Evolutionary conservation across 1,139 yeast genomes (phyloP), one percentile per base, ranked within the genome.

Genomic region (Hansenula sp.): DNA sequence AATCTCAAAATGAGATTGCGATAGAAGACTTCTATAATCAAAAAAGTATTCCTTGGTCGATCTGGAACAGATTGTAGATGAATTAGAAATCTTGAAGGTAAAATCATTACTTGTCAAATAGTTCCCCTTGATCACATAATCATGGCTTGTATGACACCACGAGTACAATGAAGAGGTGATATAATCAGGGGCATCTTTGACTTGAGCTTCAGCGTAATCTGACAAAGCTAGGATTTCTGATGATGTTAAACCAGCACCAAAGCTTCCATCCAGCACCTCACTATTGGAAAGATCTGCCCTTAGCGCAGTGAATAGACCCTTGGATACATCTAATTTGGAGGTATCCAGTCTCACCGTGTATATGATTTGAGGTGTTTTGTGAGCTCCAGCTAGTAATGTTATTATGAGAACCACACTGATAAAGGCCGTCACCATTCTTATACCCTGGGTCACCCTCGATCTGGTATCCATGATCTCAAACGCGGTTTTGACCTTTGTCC

Each of bases 101-200:
- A 6, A 33, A 9, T 33, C 18, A 2, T 11, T 12, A 24, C 36
- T 27, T 4, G 35, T 33, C 16, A 28, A 33, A 12, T 27, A 28
- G 10, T 39, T 17, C 2, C 33, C 31, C 6, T 33, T 6, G 5
- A 33, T 33, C 2, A 17, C 19, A 19, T 33, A 33, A 18, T 27
- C 28, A 9, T 33, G n/a, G 6, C 24, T 16, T 3, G 32, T 28
- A 41, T 62, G 60, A 3, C 79, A 79, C 69, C 77, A 76, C 40
- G 61, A 58, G 66, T 72, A 66, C 13, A 75, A 46, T 2, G 74
- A 68, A 0, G 76, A 64, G 8, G 66, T 51, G 11, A 77, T 67
- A 48, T 65, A 71, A 53, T 79, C 82, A 0, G 84, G 83, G 0
- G 81, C 76, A 29, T 59, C 53, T 7, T 66, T 63, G n/a, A 78